Percentiles rank a stretch among this genome's conserved stretches.
Evolutionary conservation across 2,329 filamentous ascomycete genomes (phyloP).

Genomic region (Epichloe amarillans): DNA sequence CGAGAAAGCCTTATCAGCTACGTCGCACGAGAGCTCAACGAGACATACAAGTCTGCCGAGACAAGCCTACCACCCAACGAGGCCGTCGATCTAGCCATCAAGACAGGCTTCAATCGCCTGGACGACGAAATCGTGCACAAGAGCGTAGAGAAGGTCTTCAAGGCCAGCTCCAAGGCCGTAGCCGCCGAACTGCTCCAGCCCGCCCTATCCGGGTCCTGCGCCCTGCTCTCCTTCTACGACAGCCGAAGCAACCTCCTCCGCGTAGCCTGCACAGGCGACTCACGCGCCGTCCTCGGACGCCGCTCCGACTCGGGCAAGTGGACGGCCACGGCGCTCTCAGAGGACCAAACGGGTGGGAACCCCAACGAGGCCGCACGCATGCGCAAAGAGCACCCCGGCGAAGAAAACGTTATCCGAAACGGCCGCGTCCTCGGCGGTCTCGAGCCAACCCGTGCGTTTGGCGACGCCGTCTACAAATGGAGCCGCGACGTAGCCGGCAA

Average conservation of each 20-base stretch:
- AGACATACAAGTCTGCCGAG: slow-evolving; percentile 66
- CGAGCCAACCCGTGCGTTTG: slow-evolving; percentile 88
- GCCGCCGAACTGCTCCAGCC: slow-evolving; percentile 87
- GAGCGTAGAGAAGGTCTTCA: slow-evolving; percentile 81
- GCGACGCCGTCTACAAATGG: slow-evolving; percentile 97
- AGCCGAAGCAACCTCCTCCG: slow-evolving; percentile 71
- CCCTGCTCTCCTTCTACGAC: slow-evolving; percentile 92
- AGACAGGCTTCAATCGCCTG: slow-evolving; percentile 74
- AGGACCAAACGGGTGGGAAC: slow-evolving; percentile 88
- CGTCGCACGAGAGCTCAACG: slow-evolving; percentile 84
- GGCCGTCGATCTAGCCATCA: slow-evolving; percentile 82
- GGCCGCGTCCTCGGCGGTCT: slow-evolving; percentile 84
- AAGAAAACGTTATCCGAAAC: slow-evolving; percentile 75
- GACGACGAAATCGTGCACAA: slow-evolving; percentile 92
- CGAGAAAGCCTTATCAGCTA: slow-evolving; percentile 85
- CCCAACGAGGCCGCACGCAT: slow-evolving; percentile 72
- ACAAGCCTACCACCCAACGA: slow-evolving; percentile 58
- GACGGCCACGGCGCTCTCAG: slow-evolving; percentile 78
- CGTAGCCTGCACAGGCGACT: slow-evolving; percentile 94
- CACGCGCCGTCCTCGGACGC: slow-evolving; percentile 82
- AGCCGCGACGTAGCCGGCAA: slow-evolving; percentile 69
- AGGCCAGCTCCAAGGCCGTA: slow-evolving; percentile 76
- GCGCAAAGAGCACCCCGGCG: slow-evolving; percentile 75
- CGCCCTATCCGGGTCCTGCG: slow-evolving; percentile 92
- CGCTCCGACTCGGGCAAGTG: slow-evolving; percentile 71